Evolutionary conservation across 805 yeast genomes (phyloP), one percentile per base, ranked within the genome.

Genomic region (Cyberlindnera galapagoensis): DNA sequence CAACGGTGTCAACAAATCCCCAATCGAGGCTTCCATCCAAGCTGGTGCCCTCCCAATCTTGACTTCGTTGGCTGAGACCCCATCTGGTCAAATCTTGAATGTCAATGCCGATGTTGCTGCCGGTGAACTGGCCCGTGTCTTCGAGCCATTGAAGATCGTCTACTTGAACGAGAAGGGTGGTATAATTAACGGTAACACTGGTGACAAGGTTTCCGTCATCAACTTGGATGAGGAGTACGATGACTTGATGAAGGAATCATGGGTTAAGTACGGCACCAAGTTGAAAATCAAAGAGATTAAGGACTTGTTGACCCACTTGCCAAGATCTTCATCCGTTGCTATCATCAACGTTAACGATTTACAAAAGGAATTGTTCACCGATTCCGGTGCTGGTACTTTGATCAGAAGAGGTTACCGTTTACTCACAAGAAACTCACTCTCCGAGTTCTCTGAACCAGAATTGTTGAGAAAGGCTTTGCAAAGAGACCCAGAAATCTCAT

Each of bases 21-120:
- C 95, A 26, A 80, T 90, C 36, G 97, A 90, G 58, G 94, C 97
- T 3, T 79, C 95, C 7, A 92, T 92, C 45, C 80, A 79, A 46
- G 95, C 96, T 7, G 99, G 99, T 33, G 94, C 95, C 34, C 69
- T 92, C 52, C 99, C 99, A 18, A 88, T 92, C 45, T 72, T 92
- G 54, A 92, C 99, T 1, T 90, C 97, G 2, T 64, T 92, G 48
- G 98, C 98, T 7, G 99, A 92, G 63, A 92, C 97, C 13, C 74
- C 92, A 12, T 84, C 92, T 3, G 98, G 99, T 21, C 99, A 92
- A 66, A 82, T 92, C 58, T 71, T 92, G 57, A 92, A 92, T 51
- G 97, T 92, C 39, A 92, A 92, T 56, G 99, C 99, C 7, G 99
- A 92, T 56, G 96, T 92, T 32, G 98, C 97, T 26, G 99, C 99